Conservation (phyloP, 768 basidiomycete genomes). For the Tricholoma saponaceum region DNA sequence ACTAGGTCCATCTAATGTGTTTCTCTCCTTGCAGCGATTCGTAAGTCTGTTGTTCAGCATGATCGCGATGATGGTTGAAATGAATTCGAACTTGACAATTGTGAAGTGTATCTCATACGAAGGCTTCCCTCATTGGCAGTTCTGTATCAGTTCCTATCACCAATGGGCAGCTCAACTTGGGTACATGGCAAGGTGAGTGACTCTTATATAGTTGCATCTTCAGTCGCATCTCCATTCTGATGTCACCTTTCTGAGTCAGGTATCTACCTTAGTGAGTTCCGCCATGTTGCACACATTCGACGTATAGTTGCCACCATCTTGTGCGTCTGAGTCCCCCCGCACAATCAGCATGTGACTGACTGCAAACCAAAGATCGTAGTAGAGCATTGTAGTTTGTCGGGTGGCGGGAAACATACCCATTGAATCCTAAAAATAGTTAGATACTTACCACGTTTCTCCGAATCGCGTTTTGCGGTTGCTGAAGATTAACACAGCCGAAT, state of each 20-base stretch:
- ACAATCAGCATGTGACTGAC: background rate
- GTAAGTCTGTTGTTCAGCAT: slow-evolving; percentile 35
- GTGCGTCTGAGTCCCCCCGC: slow-evolving; percentile 33
- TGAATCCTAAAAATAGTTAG: background rate
- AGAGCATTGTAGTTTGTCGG: too few species aligned
- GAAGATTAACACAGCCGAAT: background rate
- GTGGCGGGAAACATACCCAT: background rate
- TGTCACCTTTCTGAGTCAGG: slow-evolving; percentile 33
- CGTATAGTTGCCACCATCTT: slow-evolving; percentile 78
- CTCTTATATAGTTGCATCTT: background rate
- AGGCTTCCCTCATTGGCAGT: slow-evolving; percentile 80
- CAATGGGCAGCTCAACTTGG: slow-evolving; percentile 70
- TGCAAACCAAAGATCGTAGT: background rate
- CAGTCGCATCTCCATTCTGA: background rate
- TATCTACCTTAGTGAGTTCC: slow-evolving; percentile 86
- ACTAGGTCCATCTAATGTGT: slow-evolving; percentile 4
- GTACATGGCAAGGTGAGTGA: slow-evolving; percentile 85
- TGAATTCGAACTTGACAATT: slow-evolving; percentile 2
- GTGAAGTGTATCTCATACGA: slow-evolving; percentile 84
- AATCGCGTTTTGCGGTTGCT: background rate
- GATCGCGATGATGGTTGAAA: background rate
- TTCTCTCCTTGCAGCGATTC: slow-evolving; percentile 54
- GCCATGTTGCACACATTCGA: slow-evolving; percentile 61
- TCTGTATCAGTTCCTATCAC: slow-evolving; percentile 84
- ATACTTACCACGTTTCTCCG: background rate